Conservation (phyloP, 140 eudicot species). For the Erigeron philadelphicus region DNA sequence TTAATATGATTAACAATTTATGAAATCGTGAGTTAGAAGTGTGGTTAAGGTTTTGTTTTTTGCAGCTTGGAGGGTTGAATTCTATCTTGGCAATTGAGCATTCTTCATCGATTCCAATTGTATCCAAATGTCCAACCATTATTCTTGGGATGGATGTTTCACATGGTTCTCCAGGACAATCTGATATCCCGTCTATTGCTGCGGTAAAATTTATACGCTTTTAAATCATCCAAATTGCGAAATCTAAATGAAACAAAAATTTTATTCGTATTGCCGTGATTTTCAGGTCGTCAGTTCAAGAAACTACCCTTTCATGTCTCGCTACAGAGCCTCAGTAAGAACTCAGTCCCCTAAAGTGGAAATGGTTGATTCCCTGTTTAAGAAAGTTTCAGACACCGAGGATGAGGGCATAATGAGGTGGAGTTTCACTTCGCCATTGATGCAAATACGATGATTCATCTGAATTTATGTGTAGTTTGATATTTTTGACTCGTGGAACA, state of each 20-base stretch:
- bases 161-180: slow-evolving; percentile 31
- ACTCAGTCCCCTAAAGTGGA: slow-evolving; percentile 82
- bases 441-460: not conserved
- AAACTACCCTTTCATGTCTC: slow-evolving; percentile 72
- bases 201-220: not conserved
- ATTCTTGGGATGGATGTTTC: slow-evolving; percentile 67
- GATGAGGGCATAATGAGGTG: slow-evolving; percentile 84
- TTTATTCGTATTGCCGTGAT: not conserved
- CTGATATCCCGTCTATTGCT: slow-evolving; percentile 52
- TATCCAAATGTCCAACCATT: slow-evolving; percentile 60
- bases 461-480: not conserved
- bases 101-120: slow-evolving; percentile 52
- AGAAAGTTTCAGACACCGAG: slow-evolving; percentile 52
- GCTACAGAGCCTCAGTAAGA: slow-evolving; percentile 78
- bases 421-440: not conserved
- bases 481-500: no score
- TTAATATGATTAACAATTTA: not conserved
- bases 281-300: slow-evolving; percentile 81
- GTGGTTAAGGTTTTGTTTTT: slow-evolving; percentile 8
- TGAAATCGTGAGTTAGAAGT: not conserved
- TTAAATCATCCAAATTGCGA: no score
- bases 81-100: slow-evolving; percentile 59
- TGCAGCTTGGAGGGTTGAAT: slow-evolving; percentile 81
- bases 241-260: not conserved
- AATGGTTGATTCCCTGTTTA: slow-evolving; percentile 71